A percentile compares a stretch with the other conserved stretches of the same genome.
Conservation (phyloP, 441 rosid species). For the Melianthus villosus region DNA sequence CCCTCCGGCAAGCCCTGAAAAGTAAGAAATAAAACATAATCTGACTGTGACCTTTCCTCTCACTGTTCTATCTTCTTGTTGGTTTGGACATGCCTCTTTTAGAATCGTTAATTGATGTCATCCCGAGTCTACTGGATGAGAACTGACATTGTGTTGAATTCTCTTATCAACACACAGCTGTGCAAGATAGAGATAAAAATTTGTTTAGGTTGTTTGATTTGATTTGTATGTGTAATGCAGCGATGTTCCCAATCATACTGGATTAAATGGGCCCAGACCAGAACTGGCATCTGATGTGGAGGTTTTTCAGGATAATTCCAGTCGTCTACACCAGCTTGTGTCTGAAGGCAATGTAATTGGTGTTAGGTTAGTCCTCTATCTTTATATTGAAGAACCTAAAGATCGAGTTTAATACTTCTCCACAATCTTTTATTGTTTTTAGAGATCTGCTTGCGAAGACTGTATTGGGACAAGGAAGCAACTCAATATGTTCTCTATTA, state of each 20-base stretch:
- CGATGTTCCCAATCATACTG: slow-evolving; percentile 33
- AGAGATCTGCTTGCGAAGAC: slow-evolving; percentile 72
- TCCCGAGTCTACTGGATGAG: no score
- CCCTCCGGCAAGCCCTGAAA: slow-evolving; percentile 84
- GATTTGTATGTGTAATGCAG: slow-evolving; percentile 27
- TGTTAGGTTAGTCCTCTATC: slow-evolving; percentile 52
- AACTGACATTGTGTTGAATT: no score
- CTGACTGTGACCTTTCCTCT: slow-evolving; percentile 1
- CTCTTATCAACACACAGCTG: no score
- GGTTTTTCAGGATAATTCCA: slow-evolving; percentile 37
- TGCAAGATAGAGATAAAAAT: no score
- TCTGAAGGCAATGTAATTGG: slow-evolving; percentile 64
- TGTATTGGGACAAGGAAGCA: slow-evolving; percentile 34
- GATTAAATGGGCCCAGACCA: slow-evolving; percentile 42
- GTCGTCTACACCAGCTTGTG: slow-evolving; percentile 56
- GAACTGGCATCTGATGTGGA: slow-evolving; percentile 27
- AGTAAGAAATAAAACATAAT: slow-evolving; percentile 37
- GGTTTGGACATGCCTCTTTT: no score
- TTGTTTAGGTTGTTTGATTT: background rate
- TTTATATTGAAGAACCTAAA: slow-evolving; percentile 9
- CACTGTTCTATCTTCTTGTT: background rate
- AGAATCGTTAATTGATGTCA: no score
- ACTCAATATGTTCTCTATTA: slow-evolving; percentile 36
- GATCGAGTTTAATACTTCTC: slow-evolving; percentile 2
- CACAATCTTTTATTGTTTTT: slow-evolving; percentile 6